Evolutionary conservation across 163 green algal genomes (phyloP), one percentile per base, ranked within the genome.

Genomic region (Volvox carteri): DNA sequence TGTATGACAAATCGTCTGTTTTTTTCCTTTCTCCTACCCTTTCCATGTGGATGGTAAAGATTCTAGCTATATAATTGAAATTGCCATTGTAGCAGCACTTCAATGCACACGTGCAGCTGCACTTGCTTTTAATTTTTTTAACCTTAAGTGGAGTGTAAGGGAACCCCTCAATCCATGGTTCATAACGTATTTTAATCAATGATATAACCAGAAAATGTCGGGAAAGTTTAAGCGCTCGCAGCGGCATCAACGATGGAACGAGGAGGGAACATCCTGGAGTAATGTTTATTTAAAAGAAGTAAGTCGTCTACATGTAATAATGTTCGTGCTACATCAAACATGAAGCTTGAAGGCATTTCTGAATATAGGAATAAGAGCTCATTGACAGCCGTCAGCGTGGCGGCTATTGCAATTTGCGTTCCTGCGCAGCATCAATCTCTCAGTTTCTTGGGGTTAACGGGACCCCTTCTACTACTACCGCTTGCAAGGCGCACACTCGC

Each of bases 181-280:
- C 28, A 2, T 39, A 39, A 72, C 60, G 3, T 39, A 72, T 58
- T 23, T 58, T 58, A 37, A 35, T 23, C 14, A 19, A 39, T 9
- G n/a, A 37, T 11, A 23, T 72, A 39, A 37, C 19, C 19, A n/a
- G 60, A 28, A 68, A 30, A 87, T 87, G 81, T 80, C 65, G 0
- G 81, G 81, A 11, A 87, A 87, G 50, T 87, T 87, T 46, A 79
- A 79, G 33, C 81, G 81, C 7, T 79, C 65, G 7, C 81, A 87
- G 81, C 65, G 81, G 14, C 65, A 79, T 35, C 81, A 78, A 14
- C 37, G 52, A 19, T 87, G 81, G 81, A 87, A 87, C 35, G 81
- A 87, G 35, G 37, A 39, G 1, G 81, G 81, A 19, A 87, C 81
- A 4, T 60, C 46, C 33, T 87, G 68, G 48, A 78, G 62, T 65